Base-by-base conservation (phyloP, 176 grass and related monocot species). In the Zoysia pacifica region DNA sequence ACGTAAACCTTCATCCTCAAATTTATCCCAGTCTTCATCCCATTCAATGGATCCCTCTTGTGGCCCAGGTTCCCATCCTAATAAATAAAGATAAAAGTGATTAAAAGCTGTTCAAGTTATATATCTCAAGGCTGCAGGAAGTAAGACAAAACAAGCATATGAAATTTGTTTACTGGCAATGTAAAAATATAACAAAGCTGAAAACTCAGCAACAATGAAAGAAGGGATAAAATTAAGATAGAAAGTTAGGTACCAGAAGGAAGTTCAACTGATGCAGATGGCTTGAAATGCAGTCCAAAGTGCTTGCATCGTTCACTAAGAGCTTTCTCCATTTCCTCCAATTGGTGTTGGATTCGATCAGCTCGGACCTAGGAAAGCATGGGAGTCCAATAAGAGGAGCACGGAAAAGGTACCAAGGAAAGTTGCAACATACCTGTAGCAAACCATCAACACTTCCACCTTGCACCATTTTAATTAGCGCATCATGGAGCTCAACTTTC, bases 11-110 rank as follows among this genome's bases (percentile, higher is more conserved):
- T 99, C 90, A 52, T 99, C 96, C 48, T 99, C 92, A 87, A 99
- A 95, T 81, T 99, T 95, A 75, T 99, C 92, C 96, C 96, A 99
- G 65, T 99, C 88, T 86, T 99, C 96, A 74, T 99, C 90, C 96
- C 96, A 99, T 74, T 95, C 92, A 38, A 85, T 59, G 67, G 84
- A 80, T 61, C 90, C 96, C 41, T 99, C 96, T 63, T 82, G 83
- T 58, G 76, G 79, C 59, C 86, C 92, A 82, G 90, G 88, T 88
- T 99, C 89, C 96, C 96, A 99, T 72, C 92, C 96, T 99, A 79
- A 28, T 28, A 28, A 28, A 78, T 71, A 79, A 79, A 16, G 6
- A 89, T 46, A 78, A 28, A 78, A 78, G 18, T 44, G 13, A 37
- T 74, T 7, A 85, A 73, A 54, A 69, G 7, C 65, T 39, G 35